A percentile compares a stretch with the other conserved stretches of the same genome.
phyloP scores from a whole-genome alignment of 352 stramenopile species.

The Phytophthora pistaciae region DNA sequence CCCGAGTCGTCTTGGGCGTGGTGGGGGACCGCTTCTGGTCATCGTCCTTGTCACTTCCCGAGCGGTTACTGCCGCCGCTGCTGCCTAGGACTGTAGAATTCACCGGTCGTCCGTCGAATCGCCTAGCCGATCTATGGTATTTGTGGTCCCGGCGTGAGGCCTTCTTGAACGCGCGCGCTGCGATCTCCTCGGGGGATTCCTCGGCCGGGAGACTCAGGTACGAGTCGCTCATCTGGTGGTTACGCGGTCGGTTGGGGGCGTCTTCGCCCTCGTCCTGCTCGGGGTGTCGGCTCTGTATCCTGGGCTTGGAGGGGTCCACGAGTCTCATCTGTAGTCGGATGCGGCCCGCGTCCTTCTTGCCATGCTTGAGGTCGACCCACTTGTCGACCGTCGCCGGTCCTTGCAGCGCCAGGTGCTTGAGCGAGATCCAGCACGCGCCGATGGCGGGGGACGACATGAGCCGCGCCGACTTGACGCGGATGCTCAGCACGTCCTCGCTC shows the following conservation, averaged over 20 bases:
- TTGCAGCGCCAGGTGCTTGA: conserved; percentile 57
- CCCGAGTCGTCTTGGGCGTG: conserved; percentile 14
- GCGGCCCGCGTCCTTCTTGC: conserved; percentile 65
- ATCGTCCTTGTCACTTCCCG: conserved; percentile 30
- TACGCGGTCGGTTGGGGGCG: conserved; percentile 8
- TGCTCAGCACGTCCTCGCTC: conserved; percentile 60
- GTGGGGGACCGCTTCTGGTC: conserved; percentile 20
- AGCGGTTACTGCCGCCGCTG: conserved; percentile 34
- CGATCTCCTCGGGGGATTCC: conserved; percentile 34
- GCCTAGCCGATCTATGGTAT: conserved; percentile 40
- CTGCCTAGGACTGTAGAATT: conserved; percentile 18
- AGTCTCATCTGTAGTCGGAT: conserved; percentile 78
- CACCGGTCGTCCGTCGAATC: conserved; percentile 35
- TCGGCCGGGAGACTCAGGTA: conserved; percentile 40
- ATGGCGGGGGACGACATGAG: conserved; percentile 72
- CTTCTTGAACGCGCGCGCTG: conserved; percentile 31
- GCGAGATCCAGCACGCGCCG: conserved; percentile 55
- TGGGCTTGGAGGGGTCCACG: conserved; percentile 30
- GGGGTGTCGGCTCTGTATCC: conserved; percentile 16
- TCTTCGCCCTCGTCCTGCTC: conserved; percentile 21
- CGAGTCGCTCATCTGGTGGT: conserved; percentile 38
- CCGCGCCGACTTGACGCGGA: conserved; percentile 77
- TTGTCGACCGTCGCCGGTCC: conserved; percentile 49
- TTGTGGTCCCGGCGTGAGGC: conserved; percentile 38
- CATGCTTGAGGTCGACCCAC: conserved; percentile 64